Evolutionary conservation across 2,329 filamentous ascomycete species (phyloP).

Genomic region (Sporothrix pallida): DNA sequence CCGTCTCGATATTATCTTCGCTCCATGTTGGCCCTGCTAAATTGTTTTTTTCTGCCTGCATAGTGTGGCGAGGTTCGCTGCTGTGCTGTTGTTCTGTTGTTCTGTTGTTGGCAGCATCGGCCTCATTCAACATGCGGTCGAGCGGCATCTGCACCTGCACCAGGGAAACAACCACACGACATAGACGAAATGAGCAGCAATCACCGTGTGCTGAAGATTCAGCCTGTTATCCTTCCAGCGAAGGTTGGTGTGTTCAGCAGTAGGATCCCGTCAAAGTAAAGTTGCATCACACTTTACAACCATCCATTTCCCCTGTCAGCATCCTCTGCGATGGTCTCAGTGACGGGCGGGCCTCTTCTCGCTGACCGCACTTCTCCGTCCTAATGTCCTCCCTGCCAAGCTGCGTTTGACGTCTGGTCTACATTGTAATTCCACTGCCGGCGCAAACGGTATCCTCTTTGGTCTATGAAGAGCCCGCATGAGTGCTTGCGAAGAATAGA

Average conservation of each 20-base stretch:
- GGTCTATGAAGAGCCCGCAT: not conserved
- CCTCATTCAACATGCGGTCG: conserved; percentile 6
- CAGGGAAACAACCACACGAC: not conserved
- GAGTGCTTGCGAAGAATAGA: not conserved
- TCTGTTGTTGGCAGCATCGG: conserved; percentile 2
- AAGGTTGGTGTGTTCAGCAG: not conserved
- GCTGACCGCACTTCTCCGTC: conserved; percentile 17
- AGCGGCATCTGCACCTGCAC: conserved; percentile 7
- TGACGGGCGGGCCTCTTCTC: not conserved
- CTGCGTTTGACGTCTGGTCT: not conserved
- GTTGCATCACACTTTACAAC: conserved; percentile 14
- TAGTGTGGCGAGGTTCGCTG: conserved; percentile 13
- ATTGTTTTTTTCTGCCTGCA: not conserved
- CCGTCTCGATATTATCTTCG: not conserved
- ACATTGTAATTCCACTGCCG: not conserved
- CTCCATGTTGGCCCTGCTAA: conserved; percentile 8
- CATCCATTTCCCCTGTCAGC: not conserved
- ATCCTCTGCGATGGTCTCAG: not conserved
- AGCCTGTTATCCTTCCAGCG: conserved; percentile 29
- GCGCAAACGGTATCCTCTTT: not conserved
- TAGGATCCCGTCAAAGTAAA: not conserved
- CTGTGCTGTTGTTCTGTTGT: not conserved
- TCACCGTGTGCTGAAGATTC: conserved; percentile 1
- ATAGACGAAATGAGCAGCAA: conserved; percentile 24
- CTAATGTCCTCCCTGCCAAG: not conserved